Base-by-base conservation (phyloP, 306 rosid species). In the Senna siamea region DNA sequence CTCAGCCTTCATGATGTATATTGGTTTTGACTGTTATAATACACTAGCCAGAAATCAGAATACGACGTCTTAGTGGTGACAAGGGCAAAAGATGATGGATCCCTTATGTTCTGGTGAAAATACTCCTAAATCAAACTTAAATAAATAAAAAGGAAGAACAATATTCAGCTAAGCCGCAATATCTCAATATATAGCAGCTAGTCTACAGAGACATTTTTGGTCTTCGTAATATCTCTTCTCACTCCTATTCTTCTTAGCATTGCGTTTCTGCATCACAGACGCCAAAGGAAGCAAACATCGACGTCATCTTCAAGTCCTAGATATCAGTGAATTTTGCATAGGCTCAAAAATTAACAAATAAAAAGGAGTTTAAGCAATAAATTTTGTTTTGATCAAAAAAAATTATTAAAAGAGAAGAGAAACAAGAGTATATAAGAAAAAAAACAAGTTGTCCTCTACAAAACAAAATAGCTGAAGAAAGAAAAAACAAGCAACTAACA, bases 141-240 rank as follows among this genome's bases (percentile, higher is more conserved):
- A 26, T n/a, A n/a, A n/a, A n/a, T n/a, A 26, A 26, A 26, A 26
- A 26, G 30, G 30, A 26, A 26, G 30, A 26, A 26, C 1, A 26
- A 26, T 26, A 26, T 26, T 26, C 30, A n/a, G n/a, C n/a, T n/a
- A n/a, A n/a, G n/a, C n/a, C n/a, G n/a, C 60, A 10, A 10, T n/a
- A n/a, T n/a, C 56, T 14, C 14, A 57, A 47, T 79, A 78, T 72
- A 57, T 18, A 30, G 57, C 15, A 30, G 40, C 86, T 89, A 93
- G 47, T 93, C 97, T 76, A 1, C 98, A 78, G 14, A 91, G 86
- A 26, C 82, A 85, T 37, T 77, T 82, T 83, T 89, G 91, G 55
- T 88, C 88, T 60, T 87, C 92, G 41, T 91, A 93, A 83, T 93
- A 93, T 74, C 84, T 91, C 89, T 85, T 81, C 81, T 93, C 98